These are phyloP conservation scores for Priceomyces fermenticarens DNA, from an alignment of 805 yeast genomes.

Conservation along the genomic window DNA sequence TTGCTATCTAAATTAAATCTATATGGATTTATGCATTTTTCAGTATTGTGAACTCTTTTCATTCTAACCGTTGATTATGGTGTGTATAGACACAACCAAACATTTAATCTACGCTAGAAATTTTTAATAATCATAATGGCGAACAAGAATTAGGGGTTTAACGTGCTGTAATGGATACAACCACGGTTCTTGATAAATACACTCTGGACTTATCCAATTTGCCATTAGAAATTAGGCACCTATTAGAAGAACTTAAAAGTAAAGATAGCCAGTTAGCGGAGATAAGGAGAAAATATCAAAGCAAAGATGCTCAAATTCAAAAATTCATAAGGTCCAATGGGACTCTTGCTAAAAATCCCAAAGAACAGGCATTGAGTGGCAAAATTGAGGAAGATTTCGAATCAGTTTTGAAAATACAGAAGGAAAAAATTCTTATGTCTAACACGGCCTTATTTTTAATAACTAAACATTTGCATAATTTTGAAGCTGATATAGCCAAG, in stretches of 20 bases:
- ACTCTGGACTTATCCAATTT: slow-evolving; percentile 72
- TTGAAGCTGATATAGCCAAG: slow-evolving; percentile 73
- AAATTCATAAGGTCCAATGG: slow-evolving; percentile 83
- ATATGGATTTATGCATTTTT: too few relatives aligned
- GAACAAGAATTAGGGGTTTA: too few relatives aligned
- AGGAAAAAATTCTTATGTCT: slow-evolving; percentile 74
- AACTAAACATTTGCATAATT: slow-evolving; percentile 66
- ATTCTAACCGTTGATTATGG: too few relatives aligned
- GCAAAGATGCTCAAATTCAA: slow-evolving; percentile 76
- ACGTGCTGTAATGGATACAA: slow-evolving; percentile 68
- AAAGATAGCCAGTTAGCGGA: slow-evolving; percentile 69
- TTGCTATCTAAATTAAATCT: background rate
- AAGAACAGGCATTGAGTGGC: slow-evolving; percentile 64
- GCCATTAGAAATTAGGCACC: slow-evolving; percentile 80
- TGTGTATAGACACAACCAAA: too few relatives aligned
- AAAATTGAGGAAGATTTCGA: slow-evolving; percentile 69
- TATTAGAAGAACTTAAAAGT: slow-evolving; percentile 72
- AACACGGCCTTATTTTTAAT: slow-evolving; percentile 80
- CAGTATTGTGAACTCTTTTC: too few relatives aligned
- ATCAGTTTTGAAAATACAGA: slow-evolving; percentile 59
- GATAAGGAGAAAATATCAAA: slow-evolving; percentile 60
- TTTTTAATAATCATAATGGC: too few relatives aligned
- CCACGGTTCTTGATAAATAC: slow-evolving; percentile 54
- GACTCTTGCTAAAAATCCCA: slow-evolving; percentile 74
- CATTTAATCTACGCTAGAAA: too few relatives aligned